These are phyloP conservation scores for Pyrrhoderma lamaoense DNA, from an alignment of 1,284 basidiomycete genomes.

Conservation along the genomic window DNA sequence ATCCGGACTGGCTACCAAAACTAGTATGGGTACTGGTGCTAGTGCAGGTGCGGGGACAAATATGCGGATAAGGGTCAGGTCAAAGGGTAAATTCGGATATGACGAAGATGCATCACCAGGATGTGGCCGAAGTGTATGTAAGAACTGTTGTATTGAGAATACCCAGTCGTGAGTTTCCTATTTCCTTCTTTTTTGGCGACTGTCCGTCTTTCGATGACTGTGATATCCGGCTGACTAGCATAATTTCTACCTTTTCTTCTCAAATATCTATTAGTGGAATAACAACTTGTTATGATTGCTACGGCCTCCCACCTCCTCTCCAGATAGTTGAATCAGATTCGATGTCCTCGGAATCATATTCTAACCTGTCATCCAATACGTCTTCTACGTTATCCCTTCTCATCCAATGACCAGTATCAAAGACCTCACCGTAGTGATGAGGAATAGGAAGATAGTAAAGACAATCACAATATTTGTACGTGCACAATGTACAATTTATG, in stretches of 20 bases:
- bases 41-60: neutral
- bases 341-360: neutral
- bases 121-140: slow-evolving; percentile 29
- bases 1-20: too few species aligned
- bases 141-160: slow-evolving; percentile 28
- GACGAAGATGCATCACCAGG: slow-evolving; percentile 21
- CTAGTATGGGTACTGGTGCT: too few species aligned
- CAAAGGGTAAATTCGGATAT: neutral
- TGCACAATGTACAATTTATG: too few species aligned
- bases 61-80: neutral
- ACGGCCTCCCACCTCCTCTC: slow-evolving; percentile 14
- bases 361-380: too few species aligned
- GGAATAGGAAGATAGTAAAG: too few species aligned
- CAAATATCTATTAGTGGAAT: slow-evolving; percentile 8
- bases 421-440: too few species aligned
- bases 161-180: slow-evolving; percentile 24
- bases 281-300: slow-evolving; percentile 21
- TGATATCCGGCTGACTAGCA: neutral
- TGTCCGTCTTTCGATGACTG: slow-evolving; percentile 18
- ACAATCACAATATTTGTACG: too few species aligned
- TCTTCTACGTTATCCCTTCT: too few species aligned
- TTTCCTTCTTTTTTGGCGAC: neutral
- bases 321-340: too few species aligned
- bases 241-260: slow-evolving; percentile 5
- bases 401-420: too few species aligned